Base-by-base conservation (phyloP, 1,284 basidiomycete species). In the Coriolopsis trogii region DNA sequence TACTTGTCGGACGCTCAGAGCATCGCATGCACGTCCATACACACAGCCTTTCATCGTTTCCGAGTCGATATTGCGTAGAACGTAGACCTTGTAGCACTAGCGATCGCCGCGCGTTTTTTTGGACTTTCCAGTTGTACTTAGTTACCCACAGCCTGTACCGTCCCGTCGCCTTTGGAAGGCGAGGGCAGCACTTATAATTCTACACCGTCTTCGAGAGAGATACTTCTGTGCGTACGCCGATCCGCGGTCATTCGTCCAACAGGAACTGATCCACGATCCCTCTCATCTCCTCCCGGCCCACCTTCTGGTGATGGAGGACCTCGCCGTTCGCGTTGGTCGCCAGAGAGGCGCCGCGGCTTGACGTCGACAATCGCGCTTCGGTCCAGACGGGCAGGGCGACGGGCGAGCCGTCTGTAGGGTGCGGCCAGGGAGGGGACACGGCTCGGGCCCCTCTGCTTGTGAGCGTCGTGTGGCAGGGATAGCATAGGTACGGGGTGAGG, bases 401-500 rank as follows among this genome's bases (percentile, higher is more conserved):
- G 1, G 26, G 34, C n/a, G 45, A 20, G 4, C 46, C 12, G 12
- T 33, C 29, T 0, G 42, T 12, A 12, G 23, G 12, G 23, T 23
- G 13, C 0, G 55, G 49, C 54, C 57, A 59, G 0, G 57, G 58
- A 21, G 61, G 41, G 4, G 58, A 53, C 0, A 46, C 54, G 3
- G 58, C 53, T 7, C 61, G 56, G 13, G 58, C 55, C 23, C 58
- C 60, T 29, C 49, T 50, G 41, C 61, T 62, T 5, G 61, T 63
- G 6, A 63, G 37, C 12, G 59, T 63, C 13, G 59, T 61, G 44
- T 61, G 57, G 49, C 61, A 63, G 20, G 59, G 51, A 28, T 63
- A 63, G 41, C 61, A 63, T 9, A 63, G 53, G 31, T 51, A 49
- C 1, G 59, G 56, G 21, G 56, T 58, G 38, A 63, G 51, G 1